Evolutionary conservation across 352 stramenopile genomes (phyloP).

Genomic region (Phytopythium vexans): DNA sequence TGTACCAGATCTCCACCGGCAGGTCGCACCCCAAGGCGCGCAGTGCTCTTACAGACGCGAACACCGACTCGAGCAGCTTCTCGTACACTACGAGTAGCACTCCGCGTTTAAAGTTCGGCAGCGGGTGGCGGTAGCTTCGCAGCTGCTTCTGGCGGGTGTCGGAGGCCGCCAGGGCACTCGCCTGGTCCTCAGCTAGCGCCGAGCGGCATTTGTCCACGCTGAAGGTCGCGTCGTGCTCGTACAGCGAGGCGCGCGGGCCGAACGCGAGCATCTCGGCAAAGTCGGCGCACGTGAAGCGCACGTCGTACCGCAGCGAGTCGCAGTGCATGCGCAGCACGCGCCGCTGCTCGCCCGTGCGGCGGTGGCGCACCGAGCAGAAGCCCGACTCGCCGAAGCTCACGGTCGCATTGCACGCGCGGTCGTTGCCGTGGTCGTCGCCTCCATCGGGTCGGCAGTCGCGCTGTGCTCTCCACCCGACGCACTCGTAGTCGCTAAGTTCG

Average conservation of each 20-base stretch:
- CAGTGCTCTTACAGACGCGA: constrained; percentile 40
- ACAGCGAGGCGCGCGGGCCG: constrained; percentile 28
- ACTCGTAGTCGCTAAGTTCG: constrained; percentile 39
- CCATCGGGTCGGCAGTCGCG: constrained; percentile 38
- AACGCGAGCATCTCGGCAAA: constrained; percentile 41
- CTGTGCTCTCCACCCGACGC: constrained; percentile 48
- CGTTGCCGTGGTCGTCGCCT: constrained; percentile 18
- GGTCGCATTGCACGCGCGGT: constrained; percentile 32
- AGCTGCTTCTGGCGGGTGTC: not conserved
- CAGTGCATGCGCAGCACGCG: constrained; percentile 64
- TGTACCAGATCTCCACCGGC: constrained; percentile 74
- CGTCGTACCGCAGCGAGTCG: constrained; percentile 39
- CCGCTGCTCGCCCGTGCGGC: constrained; percentile 15
- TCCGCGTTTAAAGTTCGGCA: constrained; percentile 23
- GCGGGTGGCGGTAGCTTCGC: not conserved
- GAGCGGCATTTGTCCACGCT: constrained; percentile 19
- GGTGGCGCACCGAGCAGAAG: constrained; percentile 46
- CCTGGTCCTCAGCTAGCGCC: constrained; percentile 1
- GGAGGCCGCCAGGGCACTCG: not conserved
- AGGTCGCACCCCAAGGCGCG: constrained; percentile 37
- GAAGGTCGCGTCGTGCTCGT: constrained; percentile 22
- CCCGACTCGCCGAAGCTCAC: constrained; percentile 41
- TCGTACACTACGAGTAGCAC: constrained; percentile 57
- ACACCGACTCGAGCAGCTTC: constrained; percentile 48
- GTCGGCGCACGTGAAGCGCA: constrained; percentile 39